Percentiles rank a stretch among this genome's conserved stretches.
Evolutionary conservation across 768 basidiomycete species (phyloP).

Genomic region (Tylopilus subfusipes): DNA sequence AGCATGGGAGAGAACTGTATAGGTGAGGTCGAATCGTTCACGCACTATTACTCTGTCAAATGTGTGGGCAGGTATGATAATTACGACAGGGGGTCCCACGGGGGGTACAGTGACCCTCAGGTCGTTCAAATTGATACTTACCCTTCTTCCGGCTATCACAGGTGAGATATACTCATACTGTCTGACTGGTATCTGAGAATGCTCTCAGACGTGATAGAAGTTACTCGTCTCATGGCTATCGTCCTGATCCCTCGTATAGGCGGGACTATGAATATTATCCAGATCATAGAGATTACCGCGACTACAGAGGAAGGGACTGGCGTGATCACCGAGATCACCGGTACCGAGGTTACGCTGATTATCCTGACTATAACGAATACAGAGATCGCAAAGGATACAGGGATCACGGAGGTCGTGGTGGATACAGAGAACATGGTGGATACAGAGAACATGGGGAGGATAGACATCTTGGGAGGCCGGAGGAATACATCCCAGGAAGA

Average conservation of each 20-base stretch:
- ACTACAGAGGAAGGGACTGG: constrained; percentile 19
- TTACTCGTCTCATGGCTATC: constrained; percentile 23
- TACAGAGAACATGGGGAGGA: constrained; percentile 18
- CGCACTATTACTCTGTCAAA: neutral
- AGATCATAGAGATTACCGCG: constrained; percentile 21
- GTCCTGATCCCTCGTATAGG: constrained; percentile 24
- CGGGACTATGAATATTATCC: constrained; percentile 20
- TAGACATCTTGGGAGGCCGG: constrained; percentile 9
- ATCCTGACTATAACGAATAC: constrained; percentile 15
- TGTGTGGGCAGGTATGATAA: constrained; percentile 24
- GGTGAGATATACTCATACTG: constrained; percentile 15
- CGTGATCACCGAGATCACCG: constrained; percentile 21
- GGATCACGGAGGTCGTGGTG: constrained; percentile 2
- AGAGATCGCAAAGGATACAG: constrained; percentile 6
- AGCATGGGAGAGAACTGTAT: constrained; percentile 55
- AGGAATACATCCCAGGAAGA: constrained; percentile 19
- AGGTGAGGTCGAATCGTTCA: constrained; percentile 35
- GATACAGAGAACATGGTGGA: constrained; percentile 11
- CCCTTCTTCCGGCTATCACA: constrained; percentile 12
- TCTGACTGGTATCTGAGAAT: constrained; percentile 9
- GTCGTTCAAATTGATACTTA: constrained; percentile 24
- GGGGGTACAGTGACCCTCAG: constrained; percentile 26
- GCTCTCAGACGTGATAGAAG: constrained; percentile 21
- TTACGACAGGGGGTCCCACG: constrained; percentile 19
- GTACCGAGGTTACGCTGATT: constrained; percentile 17